Evolutionary conservation across 495 filamentous ascomycete genomes (phyloP).

Genomic region (Trichocladium antarcticum): DNA sequence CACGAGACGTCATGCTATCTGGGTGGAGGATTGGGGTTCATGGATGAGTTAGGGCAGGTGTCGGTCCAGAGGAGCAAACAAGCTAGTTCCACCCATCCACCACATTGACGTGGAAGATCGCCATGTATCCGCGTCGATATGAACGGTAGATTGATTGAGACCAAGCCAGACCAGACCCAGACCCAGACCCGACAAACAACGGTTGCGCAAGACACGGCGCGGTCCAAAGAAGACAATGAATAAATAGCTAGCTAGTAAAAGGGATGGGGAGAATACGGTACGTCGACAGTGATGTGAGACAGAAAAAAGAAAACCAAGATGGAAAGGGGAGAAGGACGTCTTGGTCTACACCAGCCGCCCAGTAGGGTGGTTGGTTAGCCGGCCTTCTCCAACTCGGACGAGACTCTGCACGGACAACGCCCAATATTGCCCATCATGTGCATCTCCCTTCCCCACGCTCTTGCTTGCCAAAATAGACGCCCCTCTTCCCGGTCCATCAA

Average conservation of each 20-base stretch:
- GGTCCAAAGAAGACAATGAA: slow-evolving; percentile 13
- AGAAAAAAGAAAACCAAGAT: slow-evolving; percentile 9
- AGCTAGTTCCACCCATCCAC: too few species aligned
- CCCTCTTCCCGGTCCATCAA: not conserved
- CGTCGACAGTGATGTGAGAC: slow-evolving; percentile 13
- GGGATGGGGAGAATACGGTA: slow-evolving; percentile 6
- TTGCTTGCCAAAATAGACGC: slow-evolving; percentile 3
- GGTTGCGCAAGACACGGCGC: not conserved
- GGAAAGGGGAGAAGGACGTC: slow-evolving; percentile 4
- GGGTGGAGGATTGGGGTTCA: too few species aligned
- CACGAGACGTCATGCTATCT: too few species aligned
- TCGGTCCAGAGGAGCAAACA: too few species aligned
- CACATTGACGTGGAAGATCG: too few species aligned
- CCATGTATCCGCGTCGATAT: too few species aligned
- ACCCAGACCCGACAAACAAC: not conserved
- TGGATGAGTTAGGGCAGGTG: too few species aligned
- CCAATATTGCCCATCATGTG: not conserved
- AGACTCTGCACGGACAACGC: slow-evolving; percentile 1
- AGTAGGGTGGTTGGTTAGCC: not conserved
- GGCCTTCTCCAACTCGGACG: slow-evolving; percentile 1
- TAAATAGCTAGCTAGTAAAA: slow-evolving; percentile 18
- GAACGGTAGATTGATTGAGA: too few species aligned
- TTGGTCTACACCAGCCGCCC: slow-evolving; percentile 2
- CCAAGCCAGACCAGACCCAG: too few species aligned
- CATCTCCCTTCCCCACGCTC: not conserved